Conservation (phyloP, 2,329 filamentous ascomycete species). For the Cordyceps pruinosa region DNA sequence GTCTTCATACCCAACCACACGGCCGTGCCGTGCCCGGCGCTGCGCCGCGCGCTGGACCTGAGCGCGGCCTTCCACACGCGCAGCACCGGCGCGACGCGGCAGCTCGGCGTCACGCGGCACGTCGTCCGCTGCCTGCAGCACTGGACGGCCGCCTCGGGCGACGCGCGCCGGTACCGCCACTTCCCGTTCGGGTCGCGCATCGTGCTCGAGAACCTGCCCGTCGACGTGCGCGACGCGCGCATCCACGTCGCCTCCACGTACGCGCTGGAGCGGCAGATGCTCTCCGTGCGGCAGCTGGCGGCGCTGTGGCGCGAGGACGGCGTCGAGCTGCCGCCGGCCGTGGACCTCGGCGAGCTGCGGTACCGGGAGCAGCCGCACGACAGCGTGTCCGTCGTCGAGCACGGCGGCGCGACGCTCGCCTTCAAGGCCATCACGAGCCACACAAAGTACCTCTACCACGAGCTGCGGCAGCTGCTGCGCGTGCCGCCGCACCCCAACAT, state of each 20-base stretch:
- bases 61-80: slow-evolving; percentile 46
- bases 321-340: slow-evolving; percentile 34
- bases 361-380: slow-evolving; percentile 51
- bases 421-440: slow-evolving; percentile 53
- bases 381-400: slow-evolving; percentile 48
- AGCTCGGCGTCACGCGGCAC: slow-evolving; percentile 46
- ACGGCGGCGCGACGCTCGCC: slow-evolving; percentile 38
- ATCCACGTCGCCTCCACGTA: slow-evolving; percentile 44
- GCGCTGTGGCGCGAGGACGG: slow-evolving; percentile 34
- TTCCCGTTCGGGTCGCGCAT: slow-evolving; percentile 53
- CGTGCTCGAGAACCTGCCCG: slow-evolving; percentile 44
- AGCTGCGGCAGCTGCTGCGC: slow-evolving; percentile 48
- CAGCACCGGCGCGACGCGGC: slow-evolving; percentile 39
- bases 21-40: slow-evolving; percentile 26
- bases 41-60: slow-evolving; percentile 40
- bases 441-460: slow-evolving; percentile 55
- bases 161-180: slow-evolving; percentile 33
- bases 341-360: slow-evolving; percentile 45
- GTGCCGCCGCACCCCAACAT: slow-evolving; percentile 47
- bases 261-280: slow-evolving; percentile 45
- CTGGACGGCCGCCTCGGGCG: slow-evolving; percentile 35
- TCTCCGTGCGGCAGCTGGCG: slow-evolving; percentile 36
- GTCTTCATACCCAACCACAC: slow-evolving; percentile 49
- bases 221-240: slow-evolving; percentile 38
- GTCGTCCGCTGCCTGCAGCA: slow-evolving; percentile 47